phyloP scores from a whole-genome alignment of 345 rosid species.

The Ceriops zippeliana region DNA sequence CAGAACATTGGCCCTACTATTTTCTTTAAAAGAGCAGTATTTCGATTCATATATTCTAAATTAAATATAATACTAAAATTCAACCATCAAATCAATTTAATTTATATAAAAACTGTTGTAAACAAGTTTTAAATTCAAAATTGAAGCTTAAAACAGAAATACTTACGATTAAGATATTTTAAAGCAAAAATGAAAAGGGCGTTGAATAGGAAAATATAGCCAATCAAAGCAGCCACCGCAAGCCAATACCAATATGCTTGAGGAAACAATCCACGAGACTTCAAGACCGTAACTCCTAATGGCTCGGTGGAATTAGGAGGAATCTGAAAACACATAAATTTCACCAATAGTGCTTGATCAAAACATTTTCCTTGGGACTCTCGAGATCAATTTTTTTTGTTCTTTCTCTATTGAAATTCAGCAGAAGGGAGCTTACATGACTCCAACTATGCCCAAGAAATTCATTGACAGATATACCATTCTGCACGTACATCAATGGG shows the following conservation, averaged over 20 bases:
- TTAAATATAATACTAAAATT: no score
- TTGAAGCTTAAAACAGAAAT: conserved; percentile 3
- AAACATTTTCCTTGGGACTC: background rate
- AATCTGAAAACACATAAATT: conserved; percentile 35
- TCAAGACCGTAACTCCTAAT: conserved; percentile 61
- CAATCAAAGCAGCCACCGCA: conserved; percentile 64
- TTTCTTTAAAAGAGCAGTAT: no score
- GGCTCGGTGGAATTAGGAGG: conserved; percentile 51
- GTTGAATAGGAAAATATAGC: conserved; percentile 57
- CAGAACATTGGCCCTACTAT: conserved; percentile 6
- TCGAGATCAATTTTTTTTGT: background rate
- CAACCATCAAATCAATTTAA: no score
- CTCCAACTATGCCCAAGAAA: conserved; percentile 60
- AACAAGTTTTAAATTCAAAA: no score
- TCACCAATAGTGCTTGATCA: background rate
- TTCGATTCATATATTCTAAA: no score
- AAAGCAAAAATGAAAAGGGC: conserved; percentile 65
- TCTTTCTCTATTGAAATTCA: background rate
- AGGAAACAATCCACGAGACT: conserved; percentile 63
- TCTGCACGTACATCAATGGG: conserved; percentile 63
- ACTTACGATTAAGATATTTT: conserved; percentile 68
- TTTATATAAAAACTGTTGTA: no score
- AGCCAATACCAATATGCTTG: conserved; percentile 87
- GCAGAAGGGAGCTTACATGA: conserved; percentile 37
- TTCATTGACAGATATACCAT: conserved; percentile 58